Evolutionary conservation across 2,329 filamentous ascomycete species (phyloP), one percentile per base, ranked within the genome.

Genomic region (Ophioceras dolichostomum): DNA sequence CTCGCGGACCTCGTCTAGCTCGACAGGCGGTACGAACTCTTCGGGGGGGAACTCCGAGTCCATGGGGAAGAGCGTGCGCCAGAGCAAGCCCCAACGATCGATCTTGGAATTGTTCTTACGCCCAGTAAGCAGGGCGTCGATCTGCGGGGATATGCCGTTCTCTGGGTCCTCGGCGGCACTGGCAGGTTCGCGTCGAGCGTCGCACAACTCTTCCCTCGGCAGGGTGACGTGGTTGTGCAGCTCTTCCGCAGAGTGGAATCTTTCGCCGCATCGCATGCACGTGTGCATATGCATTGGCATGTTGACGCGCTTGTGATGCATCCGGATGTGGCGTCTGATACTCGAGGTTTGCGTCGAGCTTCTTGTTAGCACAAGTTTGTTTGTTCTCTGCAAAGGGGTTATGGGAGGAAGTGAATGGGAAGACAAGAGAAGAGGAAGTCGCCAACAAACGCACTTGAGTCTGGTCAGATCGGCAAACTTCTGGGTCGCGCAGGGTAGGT

Each of bases 61-160:
- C 8, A 19, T 17, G 10, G 37, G 37, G 17, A 39, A 39, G 9
- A 39, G 24, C 16, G 19, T 22, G 4, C 10, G 22, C 37, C 37
- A 39, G 10, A 39, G 18, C 13, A 7, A n/a, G 12, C 12, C 27
- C 32, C 32, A 39, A 7, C 10, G 24, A 19, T 35, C 32, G 5
- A 39, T 18, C 32, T 35, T 39, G 10, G 13, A 6, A 4, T 3
- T 19, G 10, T 30, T 34, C 10, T 29, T 34, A 12, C 37, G 32
- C 14, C 13, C 32, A 7, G 7, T 30, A 7, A 39, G 19, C 13
- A 8, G 7, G 4, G 18, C 27, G 14, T 19, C 24, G 9, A 39
- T 24, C 4, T 34, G 14, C n/a, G 28, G 32, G 18, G 32, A 22
- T 13, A 39, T 39, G n/a, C 37, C 37, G n/a, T 39, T 19, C 37